Conservation (phyloP, 148 eudicot species). For the Chenopodium suecicum region DNA sequence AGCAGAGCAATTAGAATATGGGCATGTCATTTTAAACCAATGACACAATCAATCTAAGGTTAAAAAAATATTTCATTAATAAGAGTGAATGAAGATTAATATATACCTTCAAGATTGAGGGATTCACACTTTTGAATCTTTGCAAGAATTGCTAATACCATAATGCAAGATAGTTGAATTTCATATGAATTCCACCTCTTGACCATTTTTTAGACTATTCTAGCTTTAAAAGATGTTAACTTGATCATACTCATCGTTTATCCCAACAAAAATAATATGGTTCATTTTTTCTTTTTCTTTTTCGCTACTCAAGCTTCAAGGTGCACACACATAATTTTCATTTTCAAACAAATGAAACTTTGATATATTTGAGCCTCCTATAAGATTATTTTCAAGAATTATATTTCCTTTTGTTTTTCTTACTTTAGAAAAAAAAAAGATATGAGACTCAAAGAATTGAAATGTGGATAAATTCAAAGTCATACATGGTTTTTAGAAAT, state of each 20-base stretch:
- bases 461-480: neutral
- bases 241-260: conserved; percentile 24
- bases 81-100: neutral
- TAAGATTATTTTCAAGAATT: conserved; percentile 3
- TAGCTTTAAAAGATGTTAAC: conserved; percentile 19
- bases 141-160: conserved; percentile 46
- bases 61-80: neutral
- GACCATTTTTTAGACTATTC: conserved; percentile 47
- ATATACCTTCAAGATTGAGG: conserved; percentile 42
- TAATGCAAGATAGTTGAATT: conserved; percentile 45
- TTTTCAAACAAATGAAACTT: neutral
- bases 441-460: neutral
- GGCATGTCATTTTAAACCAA: neutral
- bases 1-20: neutral
- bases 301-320: too few relatives aligned
- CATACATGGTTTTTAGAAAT: neutral
- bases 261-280: neutral
- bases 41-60: neutral
- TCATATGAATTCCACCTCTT: conserved; percentile 52
- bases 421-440: neutral
- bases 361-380: neutral
- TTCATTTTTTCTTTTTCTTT: neutral
- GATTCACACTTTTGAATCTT: conserved; percentile 45
- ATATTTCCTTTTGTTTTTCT: conserved; percentile 12
- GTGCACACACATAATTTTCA: too few relatives aligned